Conservation (phyloP, 805 yeast species). For the Diddensiella transvaalensis region DNA sequence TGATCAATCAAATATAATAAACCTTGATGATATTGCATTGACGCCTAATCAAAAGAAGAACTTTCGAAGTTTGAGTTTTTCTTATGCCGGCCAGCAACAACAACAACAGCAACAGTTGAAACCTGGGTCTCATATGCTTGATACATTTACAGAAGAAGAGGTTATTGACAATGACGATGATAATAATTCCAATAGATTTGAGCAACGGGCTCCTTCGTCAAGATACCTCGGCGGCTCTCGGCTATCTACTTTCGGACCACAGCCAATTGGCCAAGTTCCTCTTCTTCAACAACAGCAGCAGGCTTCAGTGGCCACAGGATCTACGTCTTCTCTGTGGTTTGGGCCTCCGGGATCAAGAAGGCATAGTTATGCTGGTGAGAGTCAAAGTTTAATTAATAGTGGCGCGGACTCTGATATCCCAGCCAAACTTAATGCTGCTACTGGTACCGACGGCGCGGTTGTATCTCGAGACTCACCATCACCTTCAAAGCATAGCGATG, state of each 20-base stretch:
- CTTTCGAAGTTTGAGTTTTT: constrained; percentile 16
- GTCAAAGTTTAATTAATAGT: not conserved
- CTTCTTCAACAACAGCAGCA: constrained; percentile 3
- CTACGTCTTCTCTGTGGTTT: constrained; percentile 13
- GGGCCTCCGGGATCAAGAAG: constrained; percentile 23
- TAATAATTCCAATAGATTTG: not conserved
- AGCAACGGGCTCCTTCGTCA: not conserved
- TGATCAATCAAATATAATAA: not conserved
- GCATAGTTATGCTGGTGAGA: constrained; percentile 25
- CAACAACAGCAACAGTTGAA: constrained; percentile 10
- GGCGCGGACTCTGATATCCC: not conserved
- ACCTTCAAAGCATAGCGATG: not conserved
- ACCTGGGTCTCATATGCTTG: constrained; percentile 19
- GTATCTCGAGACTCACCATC: not conserved
- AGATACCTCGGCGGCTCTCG: not conserved
- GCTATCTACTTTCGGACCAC: not conserved
- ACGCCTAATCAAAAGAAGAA: constrained; percentile 14
- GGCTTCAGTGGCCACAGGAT: not conserved
- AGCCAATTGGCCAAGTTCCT: constrained; percentile 7
- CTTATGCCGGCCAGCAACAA: constrained; percentile 11
- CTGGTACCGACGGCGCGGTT: not conserved
- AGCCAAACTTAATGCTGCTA: not conserved
- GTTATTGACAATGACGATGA: constrained; percentile 6
- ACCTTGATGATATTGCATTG: constrained; percentile 8
- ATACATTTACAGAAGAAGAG: constrained; percentile 20